Evolutionary conservation across 2,329 filamentous ascomycete genomes (phyloP), one percentile per base, ranked within the genome.

Genomic region (Pseudogymnoascus sp.): DNA sequence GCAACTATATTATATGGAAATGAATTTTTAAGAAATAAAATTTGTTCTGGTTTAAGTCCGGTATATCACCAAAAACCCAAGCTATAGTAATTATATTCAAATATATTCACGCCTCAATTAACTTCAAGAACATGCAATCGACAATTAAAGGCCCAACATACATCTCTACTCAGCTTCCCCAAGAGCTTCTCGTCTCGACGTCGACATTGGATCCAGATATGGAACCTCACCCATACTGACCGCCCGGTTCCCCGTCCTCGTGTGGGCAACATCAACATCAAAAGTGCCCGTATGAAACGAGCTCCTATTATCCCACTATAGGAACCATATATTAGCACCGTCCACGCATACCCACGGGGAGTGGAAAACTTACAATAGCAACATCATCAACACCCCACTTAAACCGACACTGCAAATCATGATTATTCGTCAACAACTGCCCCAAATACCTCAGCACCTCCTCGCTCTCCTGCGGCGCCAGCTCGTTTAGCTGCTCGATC

Each of bases 391-490:
- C n/a, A 21, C 19, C 28, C 76, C 76, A 78, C 6, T 68, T 70
- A 39, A 72, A 69, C n/a, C 77, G 71, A 3, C 76, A 74, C 66
- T 78, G 77, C 25, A 78, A 64, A 67, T 79, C 77, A 60, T 78
- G 76, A 41, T 78, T 78, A 57, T 77, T 74, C 1, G 73, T 70
- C 64, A 78, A 73, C 39, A 77, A 62, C 28, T 70, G 68, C 6
- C 51, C 51, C 16, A 57, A 34, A 34, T 57, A 57, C 51, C 25
- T 57, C 10, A 57, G 28, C 13, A 80, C 67, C 14, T 75, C 71
- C 16, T 76, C 71, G 60, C 74, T 78, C 70, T 83, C 80, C 31
- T 76, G 73, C 11, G 73, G 69, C 1, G 73, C 77, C 16, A 82
- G 63, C 34, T 75, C 79, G 60, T 82, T 80, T 71, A 82, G 78